Evolutionary conservation across 192 early-diverging fungal genomes (phyloP).

Genomic region (Coemansia sp.): DNA sequence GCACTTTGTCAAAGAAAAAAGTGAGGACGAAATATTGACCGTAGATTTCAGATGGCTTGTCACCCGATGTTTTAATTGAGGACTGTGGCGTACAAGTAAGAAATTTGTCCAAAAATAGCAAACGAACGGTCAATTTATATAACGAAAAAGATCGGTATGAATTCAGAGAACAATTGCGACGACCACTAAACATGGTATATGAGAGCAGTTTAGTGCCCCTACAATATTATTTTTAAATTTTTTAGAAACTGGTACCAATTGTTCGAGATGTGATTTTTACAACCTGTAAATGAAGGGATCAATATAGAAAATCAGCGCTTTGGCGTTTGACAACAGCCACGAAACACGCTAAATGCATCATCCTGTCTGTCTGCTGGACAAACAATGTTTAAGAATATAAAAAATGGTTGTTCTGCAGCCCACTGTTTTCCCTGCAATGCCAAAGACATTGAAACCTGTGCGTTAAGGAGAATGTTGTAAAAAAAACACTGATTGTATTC

Average conservation of each 20-base stretch:
- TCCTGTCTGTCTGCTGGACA: too few species aligned
- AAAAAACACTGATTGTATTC: too few species aligned
- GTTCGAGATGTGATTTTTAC: background rate
- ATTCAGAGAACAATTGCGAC: background rate
- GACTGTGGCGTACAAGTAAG: background rate
- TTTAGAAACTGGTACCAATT: background rate
- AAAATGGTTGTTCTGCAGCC: too few species aligned
- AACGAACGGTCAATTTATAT: background rate
- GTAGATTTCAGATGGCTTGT: too few species aligned
- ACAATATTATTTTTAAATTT: conserved; percentile 1
- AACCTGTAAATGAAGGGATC: background rate
- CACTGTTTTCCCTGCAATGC: too few species aligned
- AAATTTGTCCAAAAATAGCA: conserved; percentile 5
- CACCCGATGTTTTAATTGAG: background rate
- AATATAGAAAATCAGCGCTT: background rate
- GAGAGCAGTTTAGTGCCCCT: background rate
- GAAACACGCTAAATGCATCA: too few species aligned
- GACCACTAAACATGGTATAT: background rate
- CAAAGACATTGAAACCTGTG: too few species aligned
- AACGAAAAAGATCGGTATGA: background rate
- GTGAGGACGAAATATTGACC: background rate
- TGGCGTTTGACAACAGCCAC: too few species aligned
- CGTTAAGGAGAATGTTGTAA: too few species aligned
- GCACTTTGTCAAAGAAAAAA: background rate
- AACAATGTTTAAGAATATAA: too few species aligned